Base-by-base conservation (phyloP, 2,329 filamentous ascomycete genomes). In the Colletotrichum zoysiae region DNA sequence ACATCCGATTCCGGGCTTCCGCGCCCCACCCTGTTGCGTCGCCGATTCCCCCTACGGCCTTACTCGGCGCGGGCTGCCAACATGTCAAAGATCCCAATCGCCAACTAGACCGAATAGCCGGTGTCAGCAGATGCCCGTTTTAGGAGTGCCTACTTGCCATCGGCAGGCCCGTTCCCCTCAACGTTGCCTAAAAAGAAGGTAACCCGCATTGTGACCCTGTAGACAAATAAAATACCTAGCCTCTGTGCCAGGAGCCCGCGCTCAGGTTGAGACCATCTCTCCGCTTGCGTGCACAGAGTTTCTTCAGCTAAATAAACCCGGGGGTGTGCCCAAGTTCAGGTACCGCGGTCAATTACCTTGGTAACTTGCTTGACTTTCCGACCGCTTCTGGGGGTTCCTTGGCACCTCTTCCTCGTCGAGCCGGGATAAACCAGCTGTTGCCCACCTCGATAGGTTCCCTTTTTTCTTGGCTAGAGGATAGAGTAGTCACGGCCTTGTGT, bases 1-100 rank as follows among this genome's bases (percentile, higher is more conserved):
- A 68, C 59, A 64, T 64, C 69, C 59, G 65, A 53, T 14, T 56
- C 44, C 65, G 59, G 58, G 59, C 40, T 71, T 71, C 69, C 65
- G 64, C 35, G 68, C 42, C 64, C 38, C 44, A 30, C 18, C 18
- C 46, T 55, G 11, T 46, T 42, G 20, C 35, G 23, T 40, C 58
- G 18, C 59, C 46, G 46, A 18, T 5, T 50, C 30, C 20, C 20
- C 11, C 8, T 18, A 26, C 64, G 18, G n/a, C 53, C 42, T 55
- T 7, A 20, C n/a, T 18, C 38, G 50, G 51, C 20, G 50, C 50
- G 50, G 35, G 26, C 53, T 53, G 48, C 58, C 51, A 38, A 65
- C 38, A 65, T 14, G 53, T 44, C 53, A 63, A 42, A 26, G 14
- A n/a, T 38, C 18, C 8, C 35, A 51, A n/a, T 8, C 33, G 20